These are phyloP conservation scores for Ceratorhiza oryzae-sativae DNA, from an alignment of 1,284 basidiomycete species.

Conservation along the genomic window DNA sequence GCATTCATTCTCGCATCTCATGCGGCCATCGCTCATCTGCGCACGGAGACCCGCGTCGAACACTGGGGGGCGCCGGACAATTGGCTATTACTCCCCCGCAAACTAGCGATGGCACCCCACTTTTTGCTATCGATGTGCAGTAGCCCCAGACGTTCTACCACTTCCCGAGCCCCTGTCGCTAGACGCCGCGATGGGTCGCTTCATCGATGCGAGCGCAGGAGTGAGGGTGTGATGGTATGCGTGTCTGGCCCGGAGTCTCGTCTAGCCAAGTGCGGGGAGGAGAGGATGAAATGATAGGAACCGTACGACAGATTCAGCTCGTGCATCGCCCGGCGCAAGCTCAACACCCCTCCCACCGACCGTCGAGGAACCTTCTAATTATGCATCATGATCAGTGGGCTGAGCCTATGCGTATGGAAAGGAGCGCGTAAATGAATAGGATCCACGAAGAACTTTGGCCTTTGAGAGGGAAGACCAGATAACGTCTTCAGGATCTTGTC, in stretches of 20 bases:
- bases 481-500: background rate
- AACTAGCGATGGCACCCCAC: background rate
- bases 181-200: background rate
- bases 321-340: background rate
- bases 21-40: constrained; percentile 11
- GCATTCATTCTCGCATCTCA: constrained; percentile 9
- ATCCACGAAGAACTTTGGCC: background rate
- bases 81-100: constrained; percentile 11
- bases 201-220: constrained; percentile 5
- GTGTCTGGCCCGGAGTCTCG: background rate
- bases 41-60: constrained; percentile 13
- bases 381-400: background rate
- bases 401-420: background rate
- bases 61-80: constrained; percentile 17
- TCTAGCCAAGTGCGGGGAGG: background rate
- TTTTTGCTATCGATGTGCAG: background rate
- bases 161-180: constrained; percentile 2
- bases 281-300: background rate
- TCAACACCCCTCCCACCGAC: background rate
- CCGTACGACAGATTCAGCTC: background rate
- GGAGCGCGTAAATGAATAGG: background rate
- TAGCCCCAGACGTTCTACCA: background rate
- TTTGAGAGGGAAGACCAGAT: background rate
- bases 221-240: background rate
- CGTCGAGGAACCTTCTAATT: background rate